Evolutionary conservation across 306 rosid species (phyloP).

Genomic region (apple (Malus domestica)): DNA sequence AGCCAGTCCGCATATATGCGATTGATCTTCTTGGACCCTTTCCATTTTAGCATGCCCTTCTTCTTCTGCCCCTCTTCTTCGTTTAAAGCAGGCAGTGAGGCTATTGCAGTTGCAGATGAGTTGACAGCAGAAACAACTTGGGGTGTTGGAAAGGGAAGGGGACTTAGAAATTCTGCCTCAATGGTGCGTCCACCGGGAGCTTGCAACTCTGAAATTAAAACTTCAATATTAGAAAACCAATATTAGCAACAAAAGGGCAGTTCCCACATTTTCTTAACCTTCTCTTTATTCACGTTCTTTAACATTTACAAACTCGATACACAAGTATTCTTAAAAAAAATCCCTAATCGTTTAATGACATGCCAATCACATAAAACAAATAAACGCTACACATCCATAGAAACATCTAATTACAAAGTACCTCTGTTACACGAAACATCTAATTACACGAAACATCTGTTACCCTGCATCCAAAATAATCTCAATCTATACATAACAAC

Average conservation of each 20-base stretch:
- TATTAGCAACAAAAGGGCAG: neutral
- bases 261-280: neutral
- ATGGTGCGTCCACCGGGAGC: conserved; percentile 24
- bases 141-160: conserved; percentile 18
- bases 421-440: neutral
- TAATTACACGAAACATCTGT: neutral
- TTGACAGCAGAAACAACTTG: conserved; percentile 27
- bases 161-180: conserved; percentile 39
- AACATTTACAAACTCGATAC: neutral
- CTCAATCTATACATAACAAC: neutral
- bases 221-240: conserved; percentile 5
- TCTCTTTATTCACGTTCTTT: neutral
- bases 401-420: too few species aligned
- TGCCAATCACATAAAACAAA: neutral
- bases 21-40: conserved; percentile 64
- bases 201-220: conserved; percentile 56
- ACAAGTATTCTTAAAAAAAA: neutral
- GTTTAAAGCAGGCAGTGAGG: conserved; percentile 17
- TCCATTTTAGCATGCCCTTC: conserved; percentile 57
- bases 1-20: conserved; percentile 91
- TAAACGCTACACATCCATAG: neutral
- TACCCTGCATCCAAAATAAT: neutral
- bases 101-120: conserved; percentile 24
- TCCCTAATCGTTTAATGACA: neutral
- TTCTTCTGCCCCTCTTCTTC: conserved; percentile 47